Evolutionary conservation across 2,329 filamentous ascomycete genomes (phyloP).

Genomic region (Exophiala oligosperma): DNA sequence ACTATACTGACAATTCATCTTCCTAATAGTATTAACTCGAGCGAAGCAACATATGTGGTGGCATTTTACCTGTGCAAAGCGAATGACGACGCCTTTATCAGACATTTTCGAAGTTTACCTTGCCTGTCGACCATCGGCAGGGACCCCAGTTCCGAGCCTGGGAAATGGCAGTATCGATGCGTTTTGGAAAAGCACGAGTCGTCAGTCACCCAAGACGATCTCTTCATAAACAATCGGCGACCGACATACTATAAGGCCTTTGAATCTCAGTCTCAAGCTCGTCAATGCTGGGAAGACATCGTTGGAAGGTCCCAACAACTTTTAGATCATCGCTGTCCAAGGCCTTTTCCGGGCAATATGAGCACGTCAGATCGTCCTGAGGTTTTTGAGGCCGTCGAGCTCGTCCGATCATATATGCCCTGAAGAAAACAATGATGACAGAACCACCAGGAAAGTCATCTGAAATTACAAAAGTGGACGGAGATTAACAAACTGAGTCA

Average conservation of each 20-base stretch:
- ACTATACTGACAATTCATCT: too few relatives aligned
- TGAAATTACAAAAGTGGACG: too few relatives aligned
- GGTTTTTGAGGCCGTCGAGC: background rate
- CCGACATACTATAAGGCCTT: background rate
- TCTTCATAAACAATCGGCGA: background rate
- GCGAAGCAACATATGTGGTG: background rate
- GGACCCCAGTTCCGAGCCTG: background rate
- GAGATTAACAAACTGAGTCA: too few relatives aligned
- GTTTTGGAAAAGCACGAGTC: background rate
- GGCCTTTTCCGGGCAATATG: background rate
- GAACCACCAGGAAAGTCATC: too few relatives aligned
- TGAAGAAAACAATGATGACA: background rate
- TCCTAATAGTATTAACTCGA: background rate
- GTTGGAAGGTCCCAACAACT: background rate
- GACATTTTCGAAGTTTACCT: background rate
- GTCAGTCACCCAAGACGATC: background rate
- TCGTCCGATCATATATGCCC: background rate
- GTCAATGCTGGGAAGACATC: background rate
- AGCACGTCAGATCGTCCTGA: background rate
- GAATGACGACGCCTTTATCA: background rate
- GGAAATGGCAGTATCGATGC: background rate
- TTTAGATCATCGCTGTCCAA: background rate
- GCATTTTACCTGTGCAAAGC: background rate
- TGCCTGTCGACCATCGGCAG: background rate
- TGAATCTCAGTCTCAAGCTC: background rate